These are phyloP conservation scores for Endotrypanum monterogeii DNA, from an alignment of 208 protist species.

Conservation along the genomic window DNA sequence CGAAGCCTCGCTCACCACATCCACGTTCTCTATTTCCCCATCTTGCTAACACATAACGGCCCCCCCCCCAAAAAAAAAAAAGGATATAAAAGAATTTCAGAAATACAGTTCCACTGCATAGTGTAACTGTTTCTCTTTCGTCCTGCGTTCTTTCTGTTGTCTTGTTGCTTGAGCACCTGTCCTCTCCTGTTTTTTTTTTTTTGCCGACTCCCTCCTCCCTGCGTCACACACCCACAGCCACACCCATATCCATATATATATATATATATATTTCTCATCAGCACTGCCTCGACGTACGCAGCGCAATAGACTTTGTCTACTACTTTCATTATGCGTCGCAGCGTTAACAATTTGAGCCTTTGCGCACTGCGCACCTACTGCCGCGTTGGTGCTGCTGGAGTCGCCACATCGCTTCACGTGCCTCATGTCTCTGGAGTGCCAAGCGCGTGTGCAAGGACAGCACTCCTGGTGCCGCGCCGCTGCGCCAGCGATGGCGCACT, in stretches of 20 bases:
- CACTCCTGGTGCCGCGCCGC: slow-evolving; percentile 42
- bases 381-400: slow-evolving; percentile 1
- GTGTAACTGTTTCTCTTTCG: no score
- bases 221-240: no score
- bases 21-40: neutral
- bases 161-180: no score
- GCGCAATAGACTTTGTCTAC: neutral
- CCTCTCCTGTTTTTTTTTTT: no score
- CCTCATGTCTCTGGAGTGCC: neutral
- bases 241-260: no score
- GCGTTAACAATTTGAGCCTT: slow-evolving; percentile 22
- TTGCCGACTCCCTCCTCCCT: no score
- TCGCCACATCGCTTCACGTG: neutral
- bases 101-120: no score
- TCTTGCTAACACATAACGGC: neutral
- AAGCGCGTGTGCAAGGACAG: neutral
- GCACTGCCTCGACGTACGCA: no score
- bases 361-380: slow-evolving; percentile 31
- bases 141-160: no score
- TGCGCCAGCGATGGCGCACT: slow-evolving; percentile 60
- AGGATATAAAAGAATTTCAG: no score
- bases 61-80: no score
- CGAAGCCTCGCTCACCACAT: neutral
- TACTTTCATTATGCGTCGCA: slow-evolving; percentile 24
- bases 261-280: no score